Base-by-base conservation (phyloP, 2,329 filamentous ascomycete genomes). In the Colletotrichum falcatum region DNA sequence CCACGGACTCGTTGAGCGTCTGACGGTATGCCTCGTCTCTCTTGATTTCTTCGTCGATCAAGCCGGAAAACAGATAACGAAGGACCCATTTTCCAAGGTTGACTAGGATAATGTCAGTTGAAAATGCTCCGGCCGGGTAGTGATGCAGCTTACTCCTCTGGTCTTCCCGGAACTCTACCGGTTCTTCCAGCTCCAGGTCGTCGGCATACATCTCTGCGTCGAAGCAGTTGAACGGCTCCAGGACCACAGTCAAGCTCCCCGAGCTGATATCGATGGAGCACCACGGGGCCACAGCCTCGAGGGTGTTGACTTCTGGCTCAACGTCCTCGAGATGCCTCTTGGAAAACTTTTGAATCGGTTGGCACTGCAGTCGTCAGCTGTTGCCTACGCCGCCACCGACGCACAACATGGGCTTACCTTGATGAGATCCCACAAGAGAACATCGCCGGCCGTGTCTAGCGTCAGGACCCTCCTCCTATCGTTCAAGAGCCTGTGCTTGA, bases 201-300 rank as follows among this genome's bases (percentile, higher is more conserved):
- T 99, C 96, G 1, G 94, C 95, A 79, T 99, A 99, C 80, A 97
- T 92, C 78, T 99, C 96, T 20, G 95, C 96, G 81, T 99, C 96
- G 75, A 99, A 99, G 79, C 95, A 98, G 75, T 97, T 97, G 77
- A 96, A 97, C 49, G 95, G 94, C 78, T 99, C 96, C 23, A 99
- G 81, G 23, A 97, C 91, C 3, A 98, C 95, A 2, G 94, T 95
- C 65, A 99, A 84, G 72, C 93, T 94, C 44, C 96, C 96, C 5
- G 95, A 98, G 75, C 95, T 92, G 26, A 95, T 95, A 77, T 99
- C 94, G 63, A 98, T 92, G 1, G 94, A 94, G 78, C 96, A 99
- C 96, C 96, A 99, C 64, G 97, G 95, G 5, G 95, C 92, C 48
- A 98, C 94, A 39, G 91, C 95, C 78, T 97, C 94, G 18, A 89